Evolutionary conservation across 306 rosid species (phyloP), one percentile per base, ranked within the genome.

Genomic region (Canavalia ensiformis): DNA sequence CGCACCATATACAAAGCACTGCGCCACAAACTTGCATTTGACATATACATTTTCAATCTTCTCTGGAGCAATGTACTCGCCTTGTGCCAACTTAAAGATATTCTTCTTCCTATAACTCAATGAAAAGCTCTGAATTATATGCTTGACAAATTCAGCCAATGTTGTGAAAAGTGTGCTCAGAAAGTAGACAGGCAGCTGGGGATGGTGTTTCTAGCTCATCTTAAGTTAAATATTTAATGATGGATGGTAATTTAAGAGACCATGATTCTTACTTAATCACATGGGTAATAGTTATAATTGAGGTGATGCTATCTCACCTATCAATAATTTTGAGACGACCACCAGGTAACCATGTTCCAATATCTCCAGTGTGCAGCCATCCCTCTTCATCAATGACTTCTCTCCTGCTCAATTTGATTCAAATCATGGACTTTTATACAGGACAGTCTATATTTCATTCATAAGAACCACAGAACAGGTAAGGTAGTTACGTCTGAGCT

Each of bases 51-150:
- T 96, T 88, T 96, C 98, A 68, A 93, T 90, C 90, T 96, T 96
- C 87, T 96, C 99, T 29, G 99, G 99, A 86, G 99, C 99, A 74
- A 96, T 90, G 84, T 96, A 96, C 90, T 96, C 99, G 7, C 99
- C 99, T 86, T 93, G 99, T n/a, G 99, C 98, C 97, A 96, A 86
- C 91, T 96, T 96, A 84, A 96, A 96, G 82, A 96, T 96, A 84
- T 96, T 96, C 89, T 96, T 96, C 88, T 96, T 96, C 93, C 99
- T 96, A 84, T 8, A 84, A 37, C 68, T 58, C 84, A 62, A 58
- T 63, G 74, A 31, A 83, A 69, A 85, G 45, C 13, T 33, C 51
- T 74, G 39, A 66, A 29, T 74, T 28, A 77, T 57, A 79, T 13
- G 81, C 55, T 75, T 5, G 71, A 70, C 42, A 42, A 46, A 57